Conservation (phyloP, 768 basidiomycete genomes). For the Lactarius pseudohatsudake region DNA sequence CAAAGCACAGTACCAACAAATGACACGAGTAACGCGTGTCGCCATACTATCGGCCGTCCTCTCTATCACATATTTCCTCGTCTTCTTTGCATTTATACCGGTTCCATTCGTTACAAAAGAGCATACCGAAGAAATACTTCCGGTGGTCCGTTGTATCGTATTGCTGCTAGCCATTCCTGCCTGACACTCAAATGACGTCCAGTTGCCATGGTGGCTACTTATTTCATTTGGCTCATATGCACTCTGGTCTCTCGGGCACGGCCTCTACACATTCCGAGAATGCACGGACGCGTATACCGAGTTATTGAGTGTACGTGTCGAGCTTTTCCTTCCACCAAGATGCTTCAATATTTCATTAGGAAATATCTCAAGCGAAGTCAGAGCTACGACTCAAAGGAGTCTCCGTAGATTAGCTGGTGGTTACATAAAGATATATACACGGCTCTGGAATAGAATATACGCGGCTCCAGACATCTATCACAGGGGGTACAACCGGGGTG, state of each 20-base stretch:
- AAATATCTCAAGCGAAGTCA: slow-evolving; percentile 29
- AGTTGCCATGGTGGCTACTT: slow-evolving; percentile 84
- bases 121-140: slow-evolving; percentile 50
- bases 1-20: slow-evolving; percentile 33
- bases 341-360: slow-evolving; percentile 16
- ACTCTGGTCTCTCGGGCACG: slow-evolving; percentile 74
- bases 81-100: slow-evolving; percentile 53
- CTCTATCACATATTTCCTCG: slow-evolving; percentile 53
- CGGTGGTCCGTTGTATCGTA: slow-evolving; percentile 49
- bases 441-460: slow-evolving; percentile 23
- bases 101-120: slow-evolving; percentile 53
- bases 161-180: background rate
- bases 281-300: slow-evolving; percentile 79
- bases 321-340: background rate
- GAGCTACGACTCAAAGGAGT: slow-evolving; percentile 29
- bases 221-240: slow-evolving; percentile 80
- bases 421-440: slow-evolving; percentile 16
- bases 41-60: slow-evolving; percentile 45
- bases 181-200: slow-evolving; percentile 5
- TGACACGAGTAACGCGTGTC: slow-evolving; percentile 64
- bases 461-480: slow-evolving; percentile 6
- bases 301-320: slow-evolving; percentile 53
- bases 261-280: slow-evolving; percentile 69
- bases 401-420: slow-evolving; percentile 27
- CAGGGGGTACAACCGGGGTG: background rate